Evolutionary conservation across 2,329 filamentous ascomycete species (phyloP).

Genomic region (Madurella fahalii): DNA sequence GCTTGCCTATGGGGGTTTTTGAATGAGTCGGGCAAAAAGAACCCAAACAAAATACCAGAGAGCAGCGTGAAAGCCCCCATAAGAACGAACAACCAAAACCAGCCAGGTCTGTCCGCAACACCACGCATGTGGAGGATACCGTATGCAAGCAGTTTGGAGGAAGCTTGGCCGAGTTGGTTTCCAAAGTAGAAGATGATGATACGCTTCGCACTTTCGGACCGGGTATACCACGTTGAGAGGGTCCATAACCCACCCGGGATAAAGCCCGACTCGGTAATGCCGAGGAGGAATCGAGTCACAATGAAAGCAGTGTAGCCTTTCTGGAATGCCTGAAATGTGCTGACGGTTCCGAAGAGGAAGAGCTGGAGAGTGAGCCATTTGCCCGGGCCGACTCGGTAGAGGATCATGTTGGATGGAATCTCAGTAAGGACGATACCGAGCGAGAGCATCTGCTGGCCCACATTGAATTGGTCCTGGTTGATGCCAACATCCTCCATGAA

Average conservation of each 20-base stretch:
- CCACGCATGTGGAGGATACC: conserved; percentile 35
- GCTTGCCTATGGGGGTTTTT: conserved; percentile 30
- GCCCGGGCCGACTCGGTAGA: conserved; percentile 32
- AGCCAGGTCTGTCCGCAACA: conserved; percentile 29
- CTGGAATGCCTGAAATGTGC: conserved; percentile 40
- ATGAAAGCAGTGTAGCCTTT: conserved; percentile 35
- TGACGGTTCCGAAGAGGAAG: too few species aligned
- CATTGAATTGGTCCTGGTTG: conserved; percentile 47
- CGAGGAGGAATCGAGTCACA: conserved; percentile 36
- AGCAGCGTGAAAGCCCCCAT: conserved; percentile 37
- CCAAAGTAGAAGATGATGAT: conserved; percentile 45
- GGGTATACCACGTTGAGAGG: conserved; percentile 46
- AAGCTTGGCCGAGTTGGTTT: conserved; percentile 39
- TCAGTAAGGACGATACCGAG: conserved; percentile 47
- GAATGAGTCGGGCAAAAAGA: conserved; percentile 30
- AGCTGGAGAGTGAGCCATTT: conserved; percentile 38
- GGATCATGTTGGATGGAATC: conserved; percentile 28
- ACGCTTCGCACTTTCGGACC: conserved; percentile 42
- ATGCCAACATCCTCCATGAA: conserved; percentile 46
- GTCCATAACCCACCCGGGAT: conserved; percentile 46
- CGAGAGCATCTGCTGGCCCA: conserved; percentile 48
- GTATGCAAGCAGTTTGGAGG: conserved; percentile 40
- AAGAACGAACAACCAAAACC: conserved; percentile 36
- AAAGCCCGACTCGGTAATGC: conserved; percentile 39
- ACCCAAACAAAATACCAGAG: conserved; percentile 31